phyloP scores from a whole-genome alignment of 495 filamentous ascomycete genomes.

The Saxophila tyrrhenica region DNA sequence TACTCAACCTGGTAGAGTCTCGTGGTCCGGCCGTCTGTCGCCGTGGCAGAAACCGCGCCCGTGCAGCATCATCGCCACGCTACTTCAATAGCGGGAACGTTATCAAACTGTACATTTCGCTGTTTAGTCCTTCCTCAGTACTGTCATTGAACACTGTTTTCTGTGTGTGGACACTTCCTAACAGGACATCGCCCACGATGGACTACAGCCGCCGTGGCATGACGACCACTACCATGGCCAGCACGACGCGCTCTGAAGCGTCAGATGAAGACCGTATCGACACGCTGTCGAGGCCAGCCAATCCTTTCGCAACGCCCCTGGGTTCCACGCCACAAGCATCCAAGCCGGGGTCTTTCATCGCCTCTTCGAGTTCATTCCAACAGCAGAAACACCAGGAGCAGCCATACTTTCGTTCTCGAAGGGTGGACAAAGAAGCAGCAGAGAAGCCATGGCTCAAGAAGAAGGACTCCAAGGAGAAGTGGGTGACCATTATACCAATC shows the following conservation, averaged over 20 bases:
- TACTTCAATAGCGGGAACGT: no score
- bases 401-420: slow-evolving; percentile 63
- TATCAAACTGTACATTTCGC: no score
- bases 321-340: neutral
- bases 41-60: no score
- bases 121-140: no score
- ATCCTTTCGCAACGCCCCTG: neutral
- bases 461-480: slow-evolving; percentile 69
- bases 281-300: neutral
- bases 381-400: neutral
- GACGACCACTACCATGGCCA: neutral
- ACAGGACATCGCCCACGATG: no score
- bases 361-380: neutral
- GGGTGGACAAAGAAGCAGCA: slow-evolving; percentile 56
- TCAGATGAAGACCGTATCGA: neutral
- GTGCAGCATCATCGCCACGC: no score
- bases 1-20: no score
- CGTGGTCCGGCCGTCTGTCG: no score
- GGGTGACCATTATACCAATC: slow-evolving; percentile 69
- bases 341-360: neutral
- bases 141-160: no score
- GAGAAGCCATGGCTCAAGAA: slow-evolving; percentile 59
- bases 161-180: no score
- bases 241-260: neutral
- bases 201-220: neutral